These are phyloP conservation scores for Exidia glandulosa DNA, from an alignment of 768 basidiomycete genomes.

Conservation along the genomic window DNA sequence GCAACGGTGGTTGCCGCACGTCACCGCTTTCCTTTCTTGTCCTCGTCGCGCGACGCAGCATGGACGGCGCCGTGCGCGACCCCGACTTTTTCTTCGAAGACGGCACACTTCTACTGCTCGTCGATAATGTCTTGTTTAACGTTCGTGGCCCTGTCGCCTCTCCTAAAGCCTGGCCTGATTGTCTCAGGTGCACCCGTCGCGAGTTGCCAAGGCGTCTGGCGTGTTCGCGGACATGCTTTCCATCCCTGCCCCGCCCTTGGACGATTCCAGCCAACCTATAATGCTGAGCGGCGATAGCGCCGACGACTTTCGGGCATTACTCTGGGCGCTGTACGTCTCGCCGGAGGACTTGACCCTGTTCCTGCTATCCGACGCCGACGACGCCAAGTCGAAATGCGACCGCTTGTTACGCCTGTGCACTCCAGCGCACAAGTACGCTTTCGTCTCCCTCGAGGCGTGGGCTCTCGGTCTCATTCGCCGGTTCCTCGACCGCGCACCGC, in stretches of 20 bases:
- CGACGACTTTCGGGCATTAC: conserved; percentile 58
- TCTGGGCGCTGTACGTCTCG: conserved; percentile 71
- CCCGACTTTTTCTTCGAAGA: conserved; percentile 50
- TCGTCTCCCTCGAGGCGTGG: conserved; percentile 67
- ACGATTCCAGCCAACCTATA: conserved; percentile 45
- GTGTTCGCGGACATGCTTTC: conserved; percentile 58
- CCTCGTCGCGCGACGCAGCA: too few species aligned
- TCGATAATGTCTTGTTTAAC: conserved; percentile 58
- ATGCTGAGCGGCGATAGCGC: conserved; percentile 50
- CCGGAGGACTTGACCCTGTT: not conserved
- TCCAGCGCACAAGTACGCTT: conserved; percentile 62
- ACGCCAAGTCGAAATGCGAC: conserved; percentile 25
- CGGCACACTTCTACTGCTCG: conserved; percentile 55
- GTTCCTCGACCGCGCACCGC: conserved; percentile 28
- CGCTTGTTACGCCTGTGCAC: conserved; percentile 51
- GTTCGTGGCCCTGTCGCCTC: conserved; percentile 25
- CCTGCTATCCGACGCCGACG: conserved; percentile 26
- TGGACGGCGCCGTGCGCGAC: conserved; percentile 16
- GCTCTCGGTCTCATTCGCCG: conserved; percentile 25
- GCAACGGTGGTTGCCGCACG: too few species aligned
- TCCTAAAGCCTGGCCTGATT: conserved; percentile 5
- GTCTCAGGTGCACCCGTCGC: conserved; percentile 28
- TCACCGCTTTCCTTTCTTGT: too few species aligned
- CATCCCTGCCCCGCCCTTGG: conserved; percentile 49
- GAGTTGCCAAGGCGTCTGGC: conserved; percentile 49